Conservation (phyloP, 2,329 filamentous ascomycete genomes). For the Pleomassaria siparia region DNA sequence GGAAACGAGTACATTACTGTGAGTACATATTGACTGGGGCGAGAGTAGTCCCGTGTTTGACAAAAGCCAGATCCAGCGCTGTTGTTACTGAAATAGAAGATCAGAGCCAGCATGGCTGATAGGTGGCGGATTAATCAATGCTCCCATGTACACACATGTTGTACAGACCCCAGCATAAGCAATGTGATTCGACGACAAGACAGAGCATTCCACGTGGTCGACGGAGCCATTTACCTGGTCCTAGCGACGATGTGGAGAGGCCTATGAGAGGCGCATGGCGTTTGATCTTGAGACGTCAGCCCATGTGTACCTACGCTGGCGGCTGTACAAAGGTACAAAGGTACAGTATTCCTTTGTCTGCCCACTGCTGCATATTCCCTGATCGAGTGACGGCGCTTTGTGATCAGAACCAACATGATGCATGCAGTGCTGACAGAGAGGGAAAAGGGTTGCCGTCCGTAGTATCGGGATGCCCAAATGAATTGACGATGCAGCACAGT, state of each 20-base stretch:
- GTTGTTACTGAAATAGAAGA: constrained; percentile 2
- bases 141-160: constrained; percentile 5
- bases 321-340: too few relatives aligned
- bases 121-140: constrained; percentile 12
- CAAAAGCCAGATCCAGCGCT: neutral
- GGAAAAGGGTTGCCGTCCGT: too few relatives aligned
- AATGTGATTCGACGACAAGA: constrained; percentile 12
- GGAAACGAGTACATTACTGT: too few relatives aligned
- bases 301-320: too few relatives aligned
- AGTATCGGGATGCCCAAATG: constrained; percentile 6
- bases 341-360: neutral
- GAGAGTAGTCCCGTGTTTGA: neutral
- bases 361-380: neutral
- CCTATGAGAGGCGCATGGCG: constrained; percentile 6
- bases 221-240: constrained; percentile 11
- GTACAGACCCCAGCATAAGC: constrained; percentile 3
- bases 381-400: neutral
- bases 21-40: neutral
- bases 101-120: neutral
- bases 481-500: neutral
- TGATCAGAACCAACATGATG: constrained; percentile 1
- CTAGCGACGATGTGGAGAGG: constrained; percentile 4
- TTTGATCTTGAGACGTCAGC: constrained; percentile 3
- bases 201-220: constrained; percentile 17
- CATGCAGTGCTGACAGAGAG: constrained; percentile 1